Base-by-base conservation (phyloP, 805 yeast species). In the Ogataea neopini region DNA sequence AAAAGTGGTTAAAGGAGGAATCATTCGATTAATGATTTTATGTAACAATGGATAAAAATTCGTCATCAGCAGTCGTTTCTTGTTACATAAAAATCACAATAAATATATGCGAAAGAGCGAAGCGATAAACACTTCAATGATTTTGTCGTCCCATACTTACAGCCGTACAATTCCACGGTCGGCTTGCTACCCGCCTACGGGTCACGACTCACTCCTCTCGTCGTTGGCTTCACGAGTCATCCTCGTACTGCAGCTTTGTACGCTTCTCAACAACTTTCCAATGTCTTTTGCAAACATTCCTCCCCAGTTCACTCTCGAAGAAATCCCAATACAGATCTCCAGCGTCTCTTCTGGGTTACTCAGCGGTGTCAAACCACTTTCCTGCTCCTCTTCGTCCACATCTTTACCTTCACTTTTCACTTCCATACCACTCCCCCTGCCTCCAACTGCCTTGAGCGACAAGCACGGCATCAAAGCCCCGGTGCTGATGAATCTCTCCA, bases 401-500 rank as follows among this genome's bases (percentile, higher is more conserved):
- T 37, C 11, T n/a, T 23, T 7, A 4, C 23, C 29, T 8, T 22
- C 25, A 5, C 25, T 22, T 22, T 8, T 8, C 7, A 22, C 25
- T 22, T 22, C 25, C 25, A 22, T 22, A 6, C 25, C 25, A 6
- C 8, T 22, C 5, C 11, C 36, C 13, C 14, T n/a, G 3, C 14
- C 18, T 15, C 13, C 29, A 15, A 29, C 22, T 3, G 25, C 15
- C 19, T 40, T 23, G 14, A 9, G 13, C 23, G 26, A 38, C 13
- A 45, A 19, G 23, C 48, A 45, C 15, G 49, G 49, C 7, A 40
- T 45, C 18, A 45, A 17, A 2, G 43, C 40, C 6, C 41, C 43
- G 2, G 42, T 17, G 23, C 23, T 45, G 13, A 45, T 13, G 19
- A 40, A 45, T 11, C 40, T 29, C 25, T 45, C 49, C 19, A 40